Conservation (phyloP, 75 land plant genomes). For the Sequoia sempervirens region DNA sequence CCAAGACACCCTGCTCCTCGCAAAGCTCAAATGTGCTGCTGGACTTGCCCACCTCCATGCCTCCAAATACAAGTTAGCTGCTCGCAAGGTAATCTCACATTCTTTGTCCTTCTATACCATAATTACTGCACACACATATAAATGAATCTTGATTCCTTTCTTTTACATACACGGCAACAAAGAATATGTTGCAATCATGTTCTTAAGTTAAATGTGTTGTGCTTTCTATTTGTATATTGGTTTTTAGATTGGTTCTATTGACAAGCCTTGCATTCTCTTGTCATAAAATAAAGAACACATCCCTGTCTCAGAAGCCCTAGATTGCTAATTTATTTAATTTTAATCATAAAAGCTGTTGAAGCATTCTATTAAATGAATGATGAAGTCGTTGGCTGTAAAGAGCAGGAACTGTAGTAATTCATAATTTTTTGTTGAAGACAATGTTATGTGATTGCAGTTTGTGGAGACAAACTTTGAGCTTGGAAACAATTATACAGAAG, state of each 20-base stretch:
- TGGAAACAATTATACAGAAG: conserved; percentile 75
- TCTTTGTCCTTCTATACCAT: neutral
- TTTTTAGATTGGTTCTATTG: neutral
- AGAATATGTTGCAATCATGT: neutral
- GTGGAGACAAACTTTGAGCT: conserved; percentile 77
- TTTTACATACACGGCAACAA: neutral
- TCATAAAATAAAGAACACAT: neutral
- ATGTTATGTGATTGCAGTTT: conserved; percentile 51
- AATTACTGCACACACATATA: neutral
- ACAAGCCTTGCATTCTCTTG: neutral
- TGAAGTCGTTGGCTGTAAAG: neutral
- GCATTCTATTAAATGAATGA: neutral
- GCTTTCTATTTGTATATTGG: neutral
- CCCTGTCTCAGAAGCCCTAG: neutral
- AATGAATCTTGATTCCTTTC: neutral
- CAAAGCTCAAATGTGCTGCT: conserved; percentile 81
- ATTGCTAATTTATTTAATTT: neutral
- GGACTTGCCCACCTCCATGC: conserved; percentile 82
- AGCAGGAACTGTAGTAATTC: neutral
- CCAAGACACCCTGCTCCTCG: conserved; percentile 44
- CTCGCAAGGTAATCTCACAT: conserved; percentile 67
- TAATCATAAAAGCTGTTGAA: neutral
- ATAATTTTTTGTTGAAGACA: neutral
- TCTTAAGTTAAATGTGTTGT: neutral
- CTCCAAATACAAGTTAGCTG: conserved; percentile 91